These are phyloP conservation scores for Pseudogymnoascus sp. DNA, from an alignment of 2,329 filamentous ascomycete genomes.

Conservation along the genomic window DNA sequence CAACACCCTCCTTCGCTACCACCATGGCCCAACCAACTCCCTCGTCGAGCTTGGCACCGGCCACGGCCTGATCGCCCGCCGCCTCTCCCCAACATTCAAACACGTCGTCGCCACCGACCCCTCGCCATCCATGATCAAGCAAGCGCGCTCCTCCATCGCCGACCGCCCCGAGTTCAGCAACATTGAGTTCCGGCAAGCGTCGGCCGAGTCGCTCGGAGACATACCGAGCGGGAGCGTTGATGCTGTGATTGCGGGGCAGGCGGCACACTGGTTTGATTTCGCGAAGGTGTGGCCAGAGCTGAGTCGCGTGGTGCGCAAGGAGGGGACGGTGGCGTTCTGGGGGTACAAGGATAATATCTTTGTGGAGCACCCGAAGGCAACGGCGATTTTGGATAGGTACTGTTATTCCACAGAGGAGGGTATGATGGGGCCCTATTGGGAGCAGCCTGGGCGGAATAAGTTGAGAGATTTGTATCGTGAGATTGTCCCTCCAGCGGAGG, in stretches of 20 bases:
- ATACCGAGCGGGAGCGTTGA: slow-evolving; percentile 43
- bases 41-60: slow-evolving; percentile 56
- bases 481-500: slow-evolving; percentile 40
- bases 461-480: slow-evolving; percentile 42
- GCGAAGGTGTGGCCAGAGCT: slow-evolving; percentile 45
- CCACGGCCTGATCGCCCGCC: slow-evolving; percentile 48
- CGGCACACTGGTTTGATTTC: slow-evolving; percentile 61
- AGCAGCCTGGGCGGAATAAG: slow-evolving; percentile 48
- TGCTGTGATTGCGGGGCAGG: slow-evolving; percentile 42
- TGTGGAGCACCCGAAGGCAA: slow-evolving; percentile 42
- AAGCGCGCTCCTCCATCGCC: slow-evolving; percentile 36
- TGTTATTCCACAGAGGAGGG: slow-evolving; percentile 43
- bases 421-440: slow-evolving; percentile 51
- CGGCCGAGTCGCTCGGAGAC: slow-evolving; percentile 46
- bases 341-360: slow-evolving; percentile 58
- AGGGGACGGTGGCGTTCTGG: slow-evolving; percentile 56
- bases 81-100: slow-evolving; percentile 44
- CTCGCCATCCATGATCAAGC: slow-evolving; percentile 46
- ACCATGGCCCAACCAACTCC: slow-evolving; percentile 32
- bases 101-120: slow-evolving; percentile 47
- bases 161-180: slow-evolving; percentile 26
- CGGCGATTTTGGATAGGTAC: slow-evolving; percentile 44
- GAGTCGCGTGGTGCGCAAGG: slow-evolving; percentile 41
- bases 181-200: slow-evolving; percentile 40
- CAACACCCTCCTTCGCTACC: slow-evolving; percentile 44